These are phyloP conservation scores for Lactarius psammicola DNA, from an alignment of 768 basidiomycete species.

Conservation along the genomic window DNA sequence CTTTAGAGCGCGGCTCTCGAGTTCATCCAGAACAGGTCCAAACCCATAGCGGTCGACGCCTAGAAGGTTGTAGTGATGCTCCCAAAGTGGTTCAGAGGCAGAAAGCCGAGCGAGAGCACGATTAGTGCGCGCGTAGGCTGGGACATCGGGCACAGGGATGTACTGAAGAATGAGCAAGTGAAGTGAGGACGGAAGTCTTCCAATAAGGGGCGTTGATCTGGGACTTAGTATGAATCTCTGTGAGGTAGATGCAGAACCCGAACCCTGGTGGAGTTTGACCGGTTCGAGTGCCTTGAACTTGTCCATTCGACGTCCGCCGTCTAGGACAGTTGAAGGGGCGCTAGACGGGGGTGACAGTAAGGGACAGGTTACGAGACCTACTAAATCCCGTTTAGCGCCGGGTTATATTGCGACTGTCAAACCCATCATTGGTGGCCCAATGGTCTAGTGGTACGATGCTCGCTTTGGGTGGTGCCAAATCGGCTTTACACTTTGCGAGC, in stretches of 20 bases:
- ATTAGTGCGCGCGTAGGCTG: constrained; percentile 66
- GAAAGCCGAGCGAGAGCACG: constrained; percentile 62
- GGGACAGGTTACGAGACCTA: constrained; percentile 6
- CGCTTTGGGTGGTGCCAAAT: constrained; percentile 42
- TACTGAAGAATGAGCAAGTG: constrained; percentile 71
- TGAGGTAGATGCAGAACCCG: constrained; percentile 26
- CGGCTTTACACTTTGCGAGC: constrained; percentile 39
- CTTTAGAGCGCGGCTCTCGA: constrained; percentile 50
- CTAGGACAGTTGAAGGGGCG: not conserved
- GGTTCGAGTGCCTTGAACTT: constrained; percentile 87
- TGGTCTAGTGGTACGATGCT: constrained; percentile 53
- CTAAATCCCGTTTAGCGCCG: constrained; percentile 11
- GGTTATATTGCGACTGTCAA: constrained; percentile 5
- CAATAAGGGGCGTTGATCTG: constrained; percentile 48
- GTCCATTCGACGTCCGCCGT: constrained; percentile 52
- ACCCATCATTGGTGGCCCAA: constrained; percentile 34
- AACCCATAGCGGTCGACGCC: constrained; percentile 48
- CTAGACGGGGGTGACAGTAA: not conserved
- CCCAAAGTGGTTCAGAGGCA: constrained; percentile 78
- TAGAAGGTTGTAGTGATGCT: constrained; percentile 64
- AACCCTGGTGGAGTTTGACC: constrained; percentile 37
- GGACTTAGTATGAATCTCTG: constrained; percentile 1
- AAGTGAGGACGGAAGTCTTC: constrained; percentile 74
- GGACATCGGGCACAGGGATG: constrained; percentile 78
- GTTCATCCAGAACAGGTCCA: constrained; percentile 51